phyloP scores from a whole-genome alignment of 257 asterid species.

The Plectranthus barbatus region DNA sequence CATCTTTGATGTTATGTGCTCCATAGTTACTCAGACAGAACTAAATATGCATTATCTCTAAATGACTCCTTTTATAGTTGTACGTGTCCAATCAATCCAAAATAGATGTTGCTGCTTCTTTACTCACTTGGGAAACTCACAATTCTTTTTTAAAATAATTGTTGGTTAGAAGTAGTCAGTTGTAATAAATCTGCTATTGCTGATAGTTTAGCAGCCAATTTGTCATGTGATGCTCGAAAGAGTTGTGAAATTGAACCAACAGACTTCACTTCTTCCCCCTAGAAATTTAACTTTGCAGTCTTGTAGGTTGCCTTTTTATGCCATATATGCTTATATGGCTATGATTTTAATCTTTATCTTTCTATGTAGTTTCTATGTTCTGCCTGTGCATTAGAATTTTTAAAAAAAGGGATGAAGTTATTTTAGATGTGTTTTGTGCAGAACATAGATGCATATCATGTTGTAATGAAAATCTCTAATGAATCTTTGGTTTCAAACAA shows the following conservation, averaged over 20 bases:
- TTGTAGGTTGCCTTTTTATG: neutral
- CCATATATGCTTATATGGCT: neutral
- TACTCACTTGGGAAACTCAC: neutral
- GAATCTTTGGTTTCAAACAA: neutral
- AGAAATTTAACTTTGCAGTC: neutral
- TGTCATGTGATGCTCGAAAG: neutral
- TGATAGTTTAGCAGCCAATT: constrained; percentile 10
- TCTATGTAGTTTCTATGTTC: neutral
- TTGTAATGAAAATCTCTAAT: neutral
- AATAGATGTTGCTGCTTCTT: neutral
- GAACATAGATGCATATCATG: neutral
- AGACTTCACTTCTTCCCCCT: neutral
- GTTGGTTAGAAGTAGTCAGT: neutral
- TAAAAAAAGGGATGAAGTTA: neutral
- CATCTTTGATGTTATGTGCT: neutral
- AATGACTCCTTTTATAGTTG: neutral
- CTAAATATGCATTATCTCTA: neutral
- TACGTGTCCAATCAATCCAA: neutral
- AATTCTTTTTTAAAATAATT: neutral
- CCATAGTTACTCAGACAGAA: neutral
- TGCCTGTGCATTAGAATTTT: neutral
- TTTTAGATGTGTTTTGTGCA: neutral
- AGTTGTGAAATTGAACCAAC: neutral
- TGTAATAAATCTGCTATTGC: neutral
- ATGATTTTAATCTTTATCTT: neutral